phyloP scores from a whole-genome alignment of 1,139 yeast species.

The Kluyveromyces marxianus region DNA sequence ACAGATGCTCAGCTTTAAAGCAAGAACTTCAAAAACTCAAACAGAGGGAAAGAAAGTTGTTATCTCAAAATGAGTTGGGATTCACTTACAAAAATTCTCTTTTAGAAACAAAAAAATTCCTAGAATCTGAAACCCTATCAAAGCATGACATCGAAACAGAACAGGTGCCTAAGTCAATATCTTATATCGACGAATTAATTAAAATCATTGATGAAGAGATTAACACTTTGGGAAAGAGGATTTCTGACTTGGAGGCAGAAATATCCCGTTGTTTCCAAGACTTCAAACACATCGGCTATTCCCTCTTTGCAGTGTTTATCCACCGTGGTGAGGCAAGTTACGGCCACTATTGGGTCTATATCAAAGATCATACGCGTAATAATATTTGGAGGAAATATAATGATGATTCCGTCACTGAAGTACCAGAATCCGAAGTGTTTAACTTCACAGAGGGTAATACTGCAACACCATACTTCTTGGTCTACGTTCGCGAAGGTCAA shows the following conservation, averaged over 20 bases:
- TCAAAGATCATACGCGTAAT: constrained; percentile 60
- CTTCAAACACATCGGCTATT: constrained; percentile 61
- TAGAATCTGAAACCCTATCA: constrained; percentile 36
- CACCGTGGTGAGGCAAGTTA: constrained; percentile 94
- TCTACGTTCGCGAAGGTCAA: constrained; percentile 64
- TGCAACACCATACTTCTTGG: constrained; percentile 90
- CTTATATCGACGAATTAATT: constrained; percentile 28
- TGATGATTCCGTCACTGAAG: constrained; percentile 84
- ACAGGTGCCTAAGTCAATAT: constrained; percentile 18
- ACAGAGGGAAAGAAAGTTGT: constrained; percentile 37
- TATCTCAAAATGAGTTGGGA: constrained; percentile 40
- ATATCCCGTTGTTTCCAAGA: constrained; percentile 54
- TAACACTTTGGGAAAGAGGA: constrained; percentile 32
- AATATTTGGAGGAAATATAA: constrained; percentile 76
- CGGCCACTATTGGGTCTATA: constrained; percentile 96
- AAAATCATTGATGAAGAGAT: constrained; percentile 35
- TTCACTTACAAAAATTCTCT: constrained; percentile 45
- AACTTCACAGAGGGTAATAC: constrained; percentile 67
- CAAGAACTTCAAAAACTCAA: constrained; percentile 41
- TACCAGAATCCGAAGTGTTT: constrained; percentile 59
- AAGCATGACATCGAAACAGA: constrained; percentile 33
- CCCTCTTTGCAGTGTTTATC: constrained; percentile 84
- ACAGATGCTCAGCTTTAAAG: constrained; percentile 61
- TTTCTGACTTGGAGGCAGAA: constrained; percentile 38
- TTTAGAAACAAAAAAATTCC: constrained; percentile 48